Base-by-base conservation (phyloP, 129 eudicot genomes). In the Artemisia argyi region DNA sequence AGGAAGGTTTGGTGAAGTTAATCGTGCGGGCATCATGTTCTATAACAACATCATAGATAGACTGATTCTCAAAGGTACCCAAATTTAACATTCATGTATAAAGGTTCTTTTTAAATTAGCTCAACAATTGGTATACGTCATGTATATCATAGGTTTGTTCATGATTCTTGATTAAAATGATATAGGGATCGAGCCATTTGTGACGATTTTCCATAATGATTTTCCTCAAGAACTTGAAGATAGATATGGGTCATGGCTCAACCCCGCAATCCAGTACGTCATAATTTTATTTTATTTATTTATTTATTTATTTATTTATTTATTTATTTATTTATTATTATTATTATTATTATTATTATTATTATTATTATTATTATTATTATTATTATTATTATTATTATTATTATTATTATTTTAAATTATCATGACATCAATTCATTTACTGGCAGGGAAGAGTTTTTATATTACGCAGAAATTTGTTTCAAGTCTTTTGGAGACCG, bases 191-290 rank as follows among this genome's bases (percentile, higher is more conserved):
- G 67, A 84, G 73, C 96, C 90, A 11, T 93, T 93, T 65, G 98
- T 89, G 82, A 89, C 96, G 3, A 66, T 93, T 72, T 77, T 75
- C 72, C 98, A 93, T 65, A 15, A 61, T 24, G 96, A 93, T 61
- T 63, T 68, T 46, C 96, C 98, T 60, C 95, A 93, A 73, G 96
- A 85, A 80, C 84, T 89, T 8, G 92, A 87, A 76, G 95, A 89
- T 13, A 78, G 84, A 87, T 87, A 83, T 48, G 90, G 85, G 50
- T 76, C 86, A 26, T 89, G 96, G 96, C 95, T 89, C n/a, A 83
- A 85, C 65, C 87, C 88, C 15, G 69, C 77, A 79, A 87, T 89
- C 79, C 95, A 92, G 98, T 87, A 81, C 13, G 81, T 73, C 39
- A 39, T 52, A 55, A 5, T 17, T 8, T 62, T 3, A 4, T 30